These are phyloP conservation scores for Pyrenophora teres DNA, from an alignment of 2,329 filamentous ascomycete genomes.

Conservation along the genomic window DNA sequence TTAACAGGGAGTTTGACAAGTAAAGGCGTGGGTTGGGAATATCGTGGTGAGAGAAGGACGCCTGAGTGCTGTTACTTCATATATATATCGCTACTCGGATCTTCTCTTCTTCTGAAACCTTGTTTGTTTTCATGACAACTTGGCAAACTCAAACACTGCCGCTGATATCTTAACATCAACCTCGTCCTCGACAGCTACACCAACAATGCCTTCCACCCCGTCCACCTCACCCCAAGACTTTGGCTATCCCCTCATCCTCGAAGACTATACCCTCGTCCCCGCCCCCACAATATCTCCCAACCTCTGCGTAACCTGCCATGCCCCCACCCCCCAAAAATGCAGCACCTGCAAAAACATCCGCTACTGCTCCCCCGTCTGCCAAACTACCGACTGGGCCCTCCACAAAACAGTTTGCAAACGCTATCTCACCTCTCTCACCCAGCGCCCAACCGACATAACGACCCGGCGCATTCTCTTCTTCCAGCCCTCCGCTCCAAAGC, in stretches of 20 bases:
- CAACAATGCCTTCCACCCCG: neutral
- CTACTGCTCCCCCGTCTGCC: conserved; percentile 18
- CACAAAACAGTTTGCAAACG: conserved; percentile 18
- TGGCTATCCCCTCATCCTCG: conserved; percentile 12
- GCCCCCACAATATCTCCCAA: neutral
- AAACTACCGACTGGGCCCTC: conserved; percentile 10
- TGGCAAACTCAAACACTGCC: too few relatives aligned
- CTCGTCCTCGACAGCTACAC: neutral
- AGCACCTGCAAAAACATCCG: conserved; percentile 14
- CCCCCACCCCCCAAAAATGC: conserved; percentile 1
- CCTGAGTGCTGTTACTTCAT: too few relatives aligned
- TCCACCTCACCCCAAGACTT: conserved; percentile 12
- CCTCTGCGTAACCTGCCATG: conserved; percentile 15
- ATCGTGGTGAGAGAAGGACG: neutral
- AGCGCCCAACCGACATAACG: neutral
- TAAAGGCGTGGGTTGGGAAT: neutral
- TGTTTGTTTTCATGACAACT: too few relatives aligned
- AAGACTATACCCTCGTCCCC: conserved; percentile 7
- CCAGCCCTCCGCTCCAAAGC: neutral
- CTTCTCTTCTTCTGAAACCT: too few relatives aligned
- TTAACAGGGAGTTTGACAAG: neutral
- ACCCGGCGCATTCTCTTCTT: conserved; percentile 10
- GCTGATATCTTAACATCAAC: neutral
- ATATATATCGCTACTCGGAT: too few relatives aligned
- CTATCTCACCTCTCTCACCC: neutral